Evolutionary conservation across 2,329 filamentous ascomycete genomes (phyloP).

Genomic region (Trichocomaceae sp.): DNA sequence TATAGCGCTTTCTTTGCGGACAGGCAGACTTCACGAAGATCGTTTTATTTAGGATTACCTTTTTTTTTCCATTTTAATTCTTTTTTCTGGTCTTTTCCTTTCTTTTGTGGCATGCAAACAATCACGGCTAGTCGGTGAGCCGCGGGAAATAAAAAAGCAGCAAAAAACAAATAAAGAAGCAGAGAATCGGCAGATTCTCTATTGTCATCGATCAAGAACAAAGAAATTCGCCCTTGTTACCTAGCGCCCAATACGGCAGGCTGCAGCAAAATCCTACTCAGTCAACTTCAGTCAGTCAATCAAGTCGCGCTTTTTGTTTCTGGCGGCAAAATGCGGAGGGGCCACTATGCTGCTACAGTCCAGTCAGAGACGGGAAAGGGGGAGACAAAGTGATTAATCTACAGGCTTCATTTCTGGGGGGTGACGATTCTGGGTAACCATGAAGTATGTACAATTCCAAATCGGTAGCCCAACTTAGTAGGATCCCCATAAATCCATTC

Average conservation of each 20-base stretch:
- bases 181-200: neutral
- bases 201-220: neutral
- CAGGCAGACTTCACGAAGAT: neutral
- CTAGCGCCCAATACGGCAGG: neutral
- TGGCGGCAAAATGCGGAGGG: neutral
- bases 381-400: neutral
- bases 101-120: constrained; percentile 1
- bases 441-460: neutral
- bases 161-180: neutral
- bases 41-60: constrained; percentile 8
- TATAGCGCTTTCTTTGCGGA: constrained; percentile 3
- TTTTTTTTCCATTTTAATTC: neutral
- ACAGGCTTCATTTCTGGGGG: neutral
- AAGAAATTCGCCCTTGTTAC: neutral
- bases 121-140: neutral
- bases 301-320: neutral
- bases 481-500: neutral
- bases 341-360: neutral
- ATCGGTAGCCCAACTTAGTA: neutral
- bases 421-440: neutral
- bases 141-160: neutral
- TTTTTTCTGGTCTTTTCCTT: neutral
- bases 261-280: constrained; percentile 2
- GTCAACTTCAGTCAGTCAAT: too few species aligned
- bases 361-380: neutral